These are phyloP conservation scores for Immersiella caudata DNA, from an alignment of 495 filamentous ascomycete genomes.

Conservation along the genomic window DNA sequence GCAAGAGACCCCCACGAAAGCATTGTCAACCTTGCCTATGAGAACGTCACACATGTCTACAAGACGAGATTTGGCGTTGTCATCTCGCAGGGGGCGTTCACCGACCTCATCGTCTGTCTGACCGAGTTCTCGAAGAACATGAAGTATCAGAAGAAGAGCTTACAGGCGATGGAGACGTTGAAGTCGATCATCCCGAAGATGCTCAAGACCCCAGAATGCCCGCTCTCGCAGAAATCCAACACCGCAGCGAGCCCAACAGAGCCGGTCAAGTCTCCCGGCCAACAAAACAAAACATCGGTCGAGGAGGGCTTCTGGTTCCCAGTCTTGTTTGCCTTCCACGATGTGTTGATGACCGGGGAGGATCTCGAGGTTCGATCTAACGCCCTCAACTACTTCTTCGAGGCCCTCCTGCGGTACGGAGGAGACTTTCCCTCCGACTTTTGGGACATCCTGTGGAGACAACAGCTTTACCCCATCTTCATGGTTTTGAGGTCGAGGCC, in stretches of 20 bases:
- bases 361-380: constrained; percentile 97
- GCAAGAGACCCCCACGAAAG: constrained; percentile 90
- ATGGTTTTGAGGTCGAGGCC: constrained; percentile 95
- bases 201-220: constrained; percentile 94
- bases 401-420: constrained; percentile 85
- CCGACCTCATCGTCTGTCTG: constrained; percentile 91
- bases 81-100: constrained; percentile 94
- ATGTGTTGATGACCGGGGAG: constrained; percentile 98
- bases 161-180: constrained; percentile 93
- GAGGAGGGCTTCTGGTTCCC: constrained; percentile 99
- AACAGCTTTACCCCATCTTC: constrained; percentile 96
- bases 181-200: constrained; percentile 91
- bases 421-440: constrained; percentile 91
- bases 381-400: constrained; percentile 93
- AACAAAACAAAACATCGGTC: constrained; percentile 66
- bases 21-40: constrained; percentile 94
- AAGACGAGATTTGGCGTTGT: constrained; percentile 95
- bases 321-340: constrained; percentile 96
- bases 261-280: constrained; percentile 37
- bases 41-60: constrained; percentile 97
- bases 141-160: constrained; percentile 94
- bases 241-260: constrained; percentile 34
- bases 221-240: constrained; percentile 65
- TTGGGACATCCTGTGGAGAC: constrained; percentile 97
- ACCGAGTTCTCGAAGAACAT: constrained; percentile 99